phyloP scores from a whole-genome alignment of 768 basidiomycete species.

The Hemileccinum impolitum region DNA sequence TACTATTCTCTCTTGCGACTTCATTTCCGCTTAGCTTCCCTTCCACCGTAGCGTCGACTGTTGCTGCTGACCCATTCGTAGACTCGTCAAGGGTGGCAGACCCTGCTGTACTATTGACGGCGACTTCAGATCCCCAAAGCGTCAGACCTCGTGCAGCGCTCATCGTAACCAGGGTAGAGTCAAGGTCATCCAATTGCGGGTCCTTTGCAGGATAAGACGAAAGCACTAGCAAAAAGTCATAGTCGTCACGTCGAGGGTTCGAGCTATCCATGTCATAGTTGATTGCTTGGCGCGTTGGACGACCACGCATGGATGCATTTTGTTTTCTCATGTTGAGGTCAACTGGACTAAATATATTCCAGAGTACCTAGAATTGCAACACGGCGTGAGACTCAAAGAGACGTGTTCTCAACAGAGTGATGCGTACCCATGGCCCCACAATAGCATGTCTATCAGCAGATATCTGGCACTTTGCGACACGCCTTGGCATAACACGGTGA shows the following conservation, averaged over 20 bases:
- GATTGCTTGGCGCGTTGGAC: slow-evolving; percentile 16
- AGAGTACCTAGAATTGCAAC: slow-evolving; percentile 39
- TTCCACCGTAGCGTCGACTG: background rate
- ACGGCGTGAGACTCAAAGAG: background rate
- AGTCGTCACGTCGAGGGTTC: slow-evolving; percentile 39
- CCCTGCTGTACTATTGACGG: too few relatives aligned
- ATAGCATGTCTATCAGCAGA: slow-evolving; percentile 47
- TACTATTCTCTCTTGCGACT: too few relatives aligned
- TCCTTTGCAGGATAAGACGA: slow-evolving; percentile 41
- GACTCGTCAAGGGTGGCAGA: too few relatives aligned
- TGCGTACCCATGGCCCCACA: slow-evolving; percentile 54
- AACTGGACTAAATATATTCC: slow-evolving; percentile 40
- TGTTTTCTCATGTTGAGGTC: slow-evolving; percentile 38
- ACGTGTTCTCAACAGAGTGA: background rate
- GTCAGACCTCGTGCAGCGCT: slow-evolving; percentile 47
- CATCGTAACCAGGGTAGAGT: slow-evolving; percentile 46
- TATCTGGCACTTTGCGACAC: slow-evolving; percentile 44
- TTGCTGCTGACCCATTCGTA: too few relatives aligned
- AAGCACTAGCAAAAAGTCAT: slow-evolving; percentile 47
- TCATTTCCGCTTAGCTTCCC: background rate
- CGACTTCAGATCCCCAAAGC: slow-evolving; percentile 38
- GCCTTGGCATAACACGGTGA: slow-evolving; percentile 46
- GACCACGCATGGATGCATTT: slow-evolving; percentile 40
- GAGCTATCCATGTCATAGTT: slow-evolving; percentile 9
- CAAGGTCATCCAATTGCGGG: slow-evolving; percentile 43